phyloP scores from a whole-genome alignment of 768 basidiomycete species.

The Termitomyces sp. region DNA sequence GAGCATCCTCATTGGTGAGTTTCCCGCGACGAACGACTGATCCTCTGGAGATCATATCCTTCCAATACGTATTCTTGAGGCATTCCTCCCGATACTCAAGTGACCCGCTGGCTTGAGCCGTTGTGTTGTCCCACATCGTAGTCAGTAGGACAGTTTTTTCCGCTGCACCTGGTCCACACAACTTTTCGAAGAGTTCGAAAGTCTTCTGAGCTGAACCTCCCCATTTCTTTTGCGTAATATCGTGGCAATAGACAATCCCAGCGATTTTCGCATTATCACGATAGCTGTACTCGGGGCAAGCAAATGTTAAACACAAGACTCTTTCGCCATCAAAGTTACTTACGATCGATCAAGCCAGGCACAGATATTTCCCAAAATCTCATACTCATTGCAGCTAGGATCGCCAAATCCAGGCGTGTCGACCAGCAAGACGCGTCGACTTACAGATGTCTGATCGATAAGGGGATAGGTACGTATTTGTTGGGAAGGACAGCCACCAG shows the following conservation, averaged over 20 bases:
- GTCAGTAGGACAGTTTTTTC: slow-evolving; percentile 27
- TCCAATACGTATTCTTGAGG: slow-evolving; percentile 14
- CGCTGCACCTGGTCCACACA: slow-evolving; percentile 26
- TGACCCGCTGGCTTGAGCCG: neutral
- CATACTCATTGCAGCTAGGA: neutral
- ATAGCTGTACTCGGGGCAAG: neutral
- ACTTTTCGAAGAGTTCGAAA: slow-evolving; percentile 24
- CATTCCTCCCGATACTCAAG: slow-evolving; percentile 13
- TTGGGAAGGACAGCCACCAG: neutral
- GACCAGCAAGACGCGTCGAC: neutral
- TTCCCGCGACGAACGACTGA: slow-evolving; percentile 8
- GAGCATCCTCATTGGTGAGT: neutral
- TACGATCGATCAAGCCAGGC: slow-evolving; percentile 1
- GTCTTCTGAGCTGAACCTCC: neutral
- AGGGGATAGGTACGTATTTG: neutral
- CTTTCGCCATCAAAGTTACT: neutral
- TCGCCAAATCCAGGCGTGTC: slow-evolving; percentile 1
- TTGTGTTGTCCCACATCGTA: slow-evolving; percentile 29
- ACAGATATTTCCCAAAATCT: neutral
- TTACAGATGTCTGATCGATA: neutral
- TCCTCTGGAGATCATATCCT: slow-evolving; percentile 6
- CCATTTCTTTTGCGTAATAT: slow-evolving; percentile 1
- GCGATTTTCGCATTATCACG: neutral
- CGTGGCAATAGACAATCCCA: slow-evolving; percentile 2
- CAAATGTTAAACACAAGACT: neutral